A percentile compares a stretch with the other conserved stretches of the same genome.
These are phyloP conservation scores for Hypoxylon sp. DNA, from an alignment of 2,329 filamentous ascomycete species.

Conservation along the genomic window DNA sequence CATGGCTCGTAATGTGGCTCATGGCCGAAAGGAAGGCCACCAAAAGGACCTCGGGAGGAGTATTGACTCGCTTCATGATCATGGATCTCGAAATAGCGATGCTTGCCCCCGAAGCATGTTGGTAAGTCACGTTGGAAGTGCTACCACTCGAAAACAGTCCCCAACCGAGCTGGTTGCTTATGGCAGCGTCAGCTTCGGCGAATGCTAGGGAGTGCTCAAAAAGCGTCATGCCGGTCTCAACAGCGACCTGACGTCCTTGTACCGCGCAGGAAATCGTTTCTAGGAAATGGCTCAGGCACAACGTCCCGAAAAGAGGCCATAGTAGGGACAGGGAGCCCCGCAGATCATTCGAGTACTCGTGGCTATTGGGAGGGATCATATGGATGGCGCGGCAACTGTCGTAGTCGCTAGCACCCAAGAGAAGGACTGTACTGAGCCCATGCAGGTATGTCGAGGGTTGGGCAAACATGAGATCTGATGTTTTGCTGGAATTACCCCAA, in stretches of 20 bases:
- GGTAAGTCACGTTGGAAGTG: constrained; percentile 61
- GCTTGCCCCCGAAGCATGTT: constrained; percentile 57
- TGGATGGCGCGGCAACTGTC: constrained; percentile 80
- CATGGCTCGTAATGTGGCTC: constrained; percentile 88
- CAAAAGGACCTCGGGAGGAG: constrained; percentile 88
- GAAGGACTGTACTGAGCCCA: constrained; percentile 76
- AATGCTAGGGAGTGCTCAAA: constrained; percentile 98
- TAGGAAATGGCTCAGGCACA: constrained; percentile 84
- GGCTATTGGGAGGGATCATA: constrained; percentile 74
- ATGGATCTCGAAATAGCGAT: constrained; percentile 72
- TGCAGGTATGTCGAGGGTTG: constrained; percentile 79
- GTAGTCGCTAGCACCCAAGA: constrained; percentile 81
- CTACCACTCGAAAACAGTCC: constrained; percentile 70
- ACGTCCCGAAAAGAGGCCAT: constrained; percentile 81
- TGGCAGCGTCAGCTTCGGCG: constrained; percentile 91
- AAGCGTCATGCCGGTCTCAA: constrained; percentile 94
- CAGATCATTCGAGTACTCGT: constrained; percentile 68
- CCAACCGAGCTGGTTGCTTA: constrained; percentile 83
- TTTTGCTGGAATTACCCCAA: constrained; percentile 77
- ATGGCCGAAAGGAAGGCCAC: constrained; percentile 90
- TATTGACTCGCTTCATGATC: constrained; percentile 86
- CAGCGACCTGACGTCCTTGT: constrained; percentile 82
- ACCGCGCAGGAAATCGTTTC: constrained; percentile 91
- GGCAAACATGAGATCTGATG: constrained; percentile 77
- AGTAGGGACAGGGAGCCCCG: constrained; percentile 82